A percentile compares a stretch with the other conserved stretches of the same genome.
Evolutionary conservation across 2,329 filamentous ascomycete species (phyloP).

Genomic region (Ascocoryne sarcoides): DNA sequence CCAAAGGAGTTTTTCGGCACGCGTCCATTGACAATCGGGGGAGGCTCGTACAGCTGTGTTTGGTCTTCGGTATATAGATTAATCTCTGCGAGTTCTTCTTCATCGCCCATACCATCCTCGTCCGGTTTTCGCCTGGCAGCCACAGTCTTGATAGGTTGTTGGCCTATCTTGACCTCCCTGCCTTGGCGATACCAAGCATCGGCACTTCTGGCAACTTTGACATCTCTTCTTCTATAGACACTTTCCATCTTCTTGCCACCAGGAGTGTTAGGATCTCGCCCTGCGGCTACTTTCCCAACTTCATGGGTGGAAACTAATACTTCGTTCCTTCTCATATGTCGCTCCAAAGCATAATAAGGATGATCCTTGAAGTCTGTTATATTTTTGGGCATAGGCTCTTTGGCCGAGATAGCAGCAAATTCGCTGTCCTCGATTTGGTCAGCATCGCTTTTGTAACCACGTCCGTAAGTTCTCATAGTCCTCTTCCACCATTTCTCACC

Average conservation of each 20-base stretch:
- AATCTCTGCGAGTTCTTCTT: conserved; percentile 33
- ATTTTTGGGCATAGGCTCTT: conserved; percentile 79
- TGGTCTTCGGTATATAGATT: conserved; percentile 55
- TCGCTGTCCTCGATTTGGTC: conserved; percentile 81
- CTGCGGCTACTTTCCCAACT: conserved; percentile 69
- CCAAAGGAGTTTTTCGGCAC: conserved; percentile 89
- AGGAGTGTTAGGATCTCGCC: conserved; percentile 37
- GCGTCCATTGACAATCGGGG: conserved; percentile 63
- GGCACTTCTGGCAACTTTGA: conserved; percentile 66
- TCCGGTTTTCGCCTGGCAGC: conserved; percentile 36
- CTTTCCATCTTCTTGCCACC: conserved; percentile 50
- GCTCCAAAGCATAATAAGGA: conserved; percentile 72
- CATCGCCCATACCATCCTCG: conserved; percentile 31
- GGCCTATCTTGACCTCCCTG: conserved; percentile 65
- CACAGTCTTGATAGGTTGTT: conserved; percentile 75
- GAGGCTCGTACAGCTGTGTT: conserved; percentile 65
- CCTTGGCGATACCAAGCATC: conserved; percentile 91
- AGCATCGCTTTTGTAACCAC: conserved; percentile 45
- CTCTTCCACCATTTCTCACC: conserved; percentile 46
- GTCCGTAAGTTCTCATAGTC: conserved; percentile 40
- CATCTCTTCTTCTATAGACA: conserved; percentile 75
- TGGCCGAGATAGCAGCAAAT: conserved; percentile 58
- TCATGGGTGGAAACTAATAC: conserved; percentile 61
- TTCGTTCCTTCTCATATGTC: conserved; percentile 77
- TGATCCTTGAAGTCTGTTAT: conserved; percentile 83